Base-by-base conservation (phyloP, 1,284 basidiomycete genomes). In the Boletellus deceptivus region DNA sequence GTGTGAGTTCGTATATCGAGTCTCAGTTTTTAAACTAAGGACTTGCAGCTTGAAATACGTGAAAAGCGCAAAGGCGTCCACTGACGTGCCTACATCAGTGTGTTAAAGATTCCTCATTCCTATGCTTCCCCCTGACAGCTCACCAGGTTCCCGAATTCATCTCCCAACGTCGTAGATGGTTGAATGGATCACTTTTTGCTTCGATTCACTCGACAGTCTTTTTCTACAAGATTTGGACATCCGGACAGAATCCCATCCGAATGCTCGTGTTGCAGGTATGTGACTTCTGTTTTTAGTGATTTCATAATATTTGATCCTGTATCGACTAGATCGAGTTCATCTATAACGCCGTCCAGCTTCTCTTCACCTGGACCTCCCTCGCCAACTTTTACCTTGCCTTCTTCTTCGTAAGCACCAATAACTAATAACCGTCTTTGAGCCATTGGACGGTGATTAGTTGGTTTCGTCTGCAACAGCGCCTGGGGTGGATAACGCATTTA, bases 121-220 rank as follows among this genome's bases (percentile, higher is more conserved):
- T 1, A 34, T 20, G 13, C 22, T 18, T 39, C 9, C 33, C 41
- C 8, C 49, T 55, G 29, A 55, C 27, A 11, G 4, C 48, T 42
- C 2, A 2, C 20, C 55, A 82, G 74, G 80, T 91, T 43, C 81
- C 91, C 10, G 92, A 93, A 68, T 93, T 94, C 70, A 94, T 95
- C 62, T 91, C 89, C 3, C 92, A 94, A 65, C 86, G 91, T 69
- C 84, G 91, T 58, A 81, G 92, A 59, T 95, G 92, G 93, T 70
- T 95, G 55, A 95, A 96, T 63, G 93, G 92, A 40, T 91, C 88
- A 8, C 72, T 92, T 13, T 91, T 92, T 62, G 92, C 93, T 18
- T 89, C 89, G 3, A 81, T 93, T 47, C 91, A 95, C 63, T 89
- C 92, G 1, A 89, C 91, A 1, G 76, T 89, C 16, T 90, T 88